Base-by-base conservation (phyloP, 2,329 filamentous ascomycete genomes). In the Alternaria novae-zelandiae region DNA sequence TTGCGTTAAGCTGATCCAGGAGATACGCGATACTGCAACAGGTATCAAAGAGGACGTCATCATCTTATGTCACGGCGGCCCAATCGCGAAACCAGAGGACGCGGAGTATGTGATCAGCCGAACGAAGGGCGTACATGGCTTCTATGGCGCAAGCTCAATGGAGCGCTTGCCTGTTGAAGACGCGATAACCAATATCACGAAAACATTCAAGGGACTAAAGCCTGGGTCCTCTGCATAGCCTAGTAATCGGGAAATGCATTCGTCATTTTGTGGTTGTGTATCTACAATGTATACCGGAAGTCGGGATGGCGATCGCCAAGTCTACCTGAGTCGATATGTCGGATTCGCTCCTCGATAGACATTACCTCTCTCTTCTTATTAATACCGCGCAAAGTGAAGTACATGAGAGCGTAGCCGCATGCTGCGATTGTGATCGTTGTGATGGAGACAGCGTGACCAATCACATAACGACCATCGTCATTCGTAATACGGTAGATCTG, bases 111-210 rank as follows among this genome's bases (percentile, higher is more conserved):
- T 92, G 10, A 81, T 92, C 28, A 82, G 82, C 21, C 80, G 85
- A 67, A 89, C 88, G 1, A 84, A 82, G 43, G 89, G 89, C 0
- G 81, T 91, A n/a, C 89, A 91, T 79, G 90, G 90, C 0, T 92
- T 92, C 76, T 91, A 88, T 70, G 90, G 90, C 0, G 90, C 90
- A 11, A 91, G 88, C 65, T 88, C 86, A 57, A 90, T 92, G 87
- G 90, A 92, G 78, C 81, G 89, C 46, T 77, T 91, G 65, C 89
- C 90, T 0, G 89, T 91, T 11, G 90, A 91, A 73, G 81, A 85
- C 62, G 89, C 90, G 0, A 90, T 92, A 59, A 87, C 83, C 54
- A 83, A 84, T 55, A 86, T 86, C 46, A 86, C 86, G 5, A 83
- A 81, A 67, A 79, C 81, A 15, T 89, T 89, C 74, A 89, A 88